phyloP scores from a whole-genome alignment of 208 protist genomes.

The Trypanosoma conorhini region DNA sequence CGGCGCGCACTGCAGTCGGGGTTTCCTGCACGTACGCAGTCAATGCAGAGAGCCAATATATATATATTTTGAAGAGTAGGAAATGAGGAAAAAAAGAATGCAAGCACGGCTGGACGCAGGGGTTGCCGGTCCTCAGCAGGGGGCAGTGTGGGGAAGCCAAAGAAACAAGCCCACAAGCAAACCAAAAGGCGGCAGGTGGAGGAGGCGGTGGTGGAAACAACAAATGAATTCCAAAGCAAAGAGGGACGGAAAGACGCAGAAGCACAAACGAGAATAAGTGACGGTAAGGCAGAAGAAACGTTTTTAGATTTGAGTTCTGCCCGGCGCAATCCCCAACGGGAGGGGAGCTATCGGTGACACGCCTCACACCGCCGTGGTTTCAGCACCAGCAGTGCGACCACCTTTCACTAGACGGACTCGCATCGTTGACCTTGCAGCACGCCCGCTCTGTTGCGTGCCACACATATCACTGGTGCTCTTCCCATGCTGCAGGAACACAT shows the following conservation, averaged over 20 bases:
- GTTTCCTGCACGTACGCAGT: neutral
- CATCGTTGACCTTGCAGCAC: neutral
- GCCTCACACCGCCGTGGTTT: slow-evolving; percentile 3
- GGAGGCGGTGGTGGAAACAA: neutral
- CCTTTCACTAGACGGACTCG: slow-evolving; percentile 19
- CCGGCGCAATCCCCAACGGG: too few relatives aligned
- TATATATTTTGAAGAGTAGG: neutral
- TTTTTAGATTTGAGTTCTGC: neutral
- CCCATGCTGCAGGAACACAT: neutral
- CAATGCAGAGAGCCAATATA: too few relatives aligned
- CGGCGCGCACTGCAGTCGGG: neutral
- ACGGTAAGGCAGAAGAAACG: too few relatives aligned
- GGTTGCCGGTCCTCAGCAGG: too few relatives aligned
- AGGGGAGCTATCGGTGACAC: neutral
- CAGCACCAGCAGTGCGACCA: neutral
- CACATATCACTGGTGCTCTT: neutral
- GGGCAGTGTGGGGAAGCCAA: too few relatives aligned
- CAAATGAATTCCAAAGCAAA: neutral
- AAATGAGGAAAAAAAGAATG: neutral
- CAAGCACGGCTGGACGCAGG: neutral
- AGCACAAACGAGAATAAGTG: neutral
- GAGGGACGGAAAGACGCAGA: neutral
- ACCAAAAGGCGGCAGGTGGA: neutral
- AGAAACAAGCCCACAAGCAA: too few relatives aligned
- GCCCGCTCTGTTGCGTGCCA: neutral